Evolutionary conservation across 2,329 filamentous ascomycete genomes (phyloP), one percentile per base, ranked within the genome.

Genomic region (Pochonia chlamydosporia): DNA sequence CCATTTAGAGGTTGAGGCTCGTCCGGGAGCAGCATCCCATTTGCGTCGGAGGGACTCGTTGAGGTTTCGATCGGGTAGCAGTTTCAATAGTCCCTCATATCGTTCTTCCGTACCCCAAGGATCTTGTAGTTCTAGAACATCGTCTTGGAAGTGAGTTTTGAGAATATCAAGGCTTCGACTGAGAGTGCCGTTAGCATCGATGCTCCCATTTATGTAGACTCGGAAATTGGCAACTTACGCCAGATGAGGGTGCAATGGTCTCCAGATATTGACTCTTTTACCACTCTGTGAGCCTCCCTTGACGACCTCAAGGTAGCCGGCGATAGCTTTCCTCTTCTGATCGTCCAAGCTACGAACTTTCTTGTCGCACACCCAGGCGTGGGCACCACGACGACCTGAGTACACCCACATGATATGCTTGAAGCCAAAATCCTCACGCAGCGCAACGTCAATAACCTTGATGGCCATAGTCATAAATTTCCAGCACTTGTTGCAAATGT

Each of bases 371-470:
- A 99, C 87, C 93, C 93, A 99, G 5, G 93, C 93, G 82, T 99
- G 93, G 25, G 88, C 91, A 71, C 93, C 93, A 77, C 93, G 82
- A 67, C 93, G 86, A 56, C 93, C 93, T 0, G 93, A 99, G 68
- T 99, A 99, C 6, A 99, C 91, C 93, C 93, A 99, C 66, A 99
- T 78, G 60, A 99, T 92, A 67, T 99, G 92, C 62, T 87, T 84
- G 69, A 96, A 99, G 40, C 91, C 93, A 70, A 99, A 96, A 66
- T 99, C 93, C 18, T 97, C 89, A 44, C 90, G 79, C 56, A 99
- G 68, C 1, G 91, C 90, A 11, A 81, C 76, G 64, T 97, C 92
- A 11, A 97, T 76, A 14, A 96, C 89, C 63, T 95, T 93, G 64
- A 99, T 92, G 7, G 93, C 88, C 90, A 99, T 97, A 21, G 89